Evolutionary conservation across 257 asterid genomes (phyloP).

Genomic region (Galeopsis tetrahit): DNA sequence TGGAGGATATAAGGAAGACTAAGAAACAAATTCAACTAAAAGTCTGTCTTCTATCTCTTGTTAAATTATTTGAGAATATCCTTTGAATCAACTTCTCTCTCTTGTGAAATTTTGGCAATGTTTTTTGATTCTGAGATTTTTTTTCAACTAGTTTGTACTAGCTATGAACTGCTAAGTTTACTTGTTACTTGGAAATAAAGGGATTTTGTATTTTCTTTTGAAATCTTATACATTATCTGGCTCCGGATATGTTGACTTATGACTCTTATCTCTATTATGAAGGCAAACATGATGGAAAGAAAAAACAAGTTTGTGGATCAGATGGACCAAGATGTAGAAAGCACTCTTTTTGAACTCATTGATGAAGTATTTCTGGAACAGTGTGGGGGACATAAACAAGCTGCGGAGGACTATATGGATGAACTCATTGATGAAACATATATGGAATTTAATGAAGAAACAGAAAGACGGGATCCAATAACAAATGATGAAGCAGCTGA

Average conservation of each 20-base stretch:
- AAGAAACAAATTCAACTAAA: slow-evolving; percentile 15
- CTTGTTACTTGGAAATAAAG: background rate
- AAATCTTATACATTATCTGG: slow-evolving; percentile 40
- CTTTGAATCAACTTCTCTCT: slow-evolving; percentile 3
- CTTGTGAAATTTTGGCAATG: background rate
- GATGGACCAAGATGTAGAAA: slow-evolving; percentile 22
- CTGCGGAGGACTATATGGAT: too few species aligned
- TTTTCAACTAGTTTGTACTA: background rate
- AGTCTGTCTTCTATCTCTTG: background rate
- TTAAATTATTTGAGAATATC: background rate
- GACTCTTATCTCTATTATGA: slow-evolving; percentile 72
- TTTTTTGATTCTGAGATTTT: slow-evolving; percentile 1
- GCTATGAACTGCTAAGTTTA: background rate
- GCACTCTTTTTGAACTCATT: slow-evolving; percentile 9
- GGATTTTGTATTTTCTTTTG: background rate
- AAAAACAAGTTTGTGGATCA: slow-evolving; percentile 12
- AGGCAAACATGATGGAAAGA: slow-evolving; percentile 47
- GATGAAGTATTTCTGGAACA: slow-evolving; percentile 35
- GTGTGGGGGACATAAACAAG: background rate
- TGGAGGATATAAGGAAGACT: background rate
- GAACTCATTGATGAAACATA: slow-evolving; percentile 28
- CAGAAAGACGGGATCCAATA: background rate
- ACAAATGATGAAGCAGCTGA: slow-evolving; percentile 25
- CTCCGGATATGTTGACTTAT: slow-evolving; percentile 67
- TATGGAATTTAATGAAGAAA: slow-evolving; percentile 27